Percentiles rank a stretch among this genome's conserved stretches.
These are phyloP conservation scores for Fusarium chlamydosporum DNA, from an alignment of 2,329 filamentous ascomycete species.

Conservation along the genomic window DNA sequence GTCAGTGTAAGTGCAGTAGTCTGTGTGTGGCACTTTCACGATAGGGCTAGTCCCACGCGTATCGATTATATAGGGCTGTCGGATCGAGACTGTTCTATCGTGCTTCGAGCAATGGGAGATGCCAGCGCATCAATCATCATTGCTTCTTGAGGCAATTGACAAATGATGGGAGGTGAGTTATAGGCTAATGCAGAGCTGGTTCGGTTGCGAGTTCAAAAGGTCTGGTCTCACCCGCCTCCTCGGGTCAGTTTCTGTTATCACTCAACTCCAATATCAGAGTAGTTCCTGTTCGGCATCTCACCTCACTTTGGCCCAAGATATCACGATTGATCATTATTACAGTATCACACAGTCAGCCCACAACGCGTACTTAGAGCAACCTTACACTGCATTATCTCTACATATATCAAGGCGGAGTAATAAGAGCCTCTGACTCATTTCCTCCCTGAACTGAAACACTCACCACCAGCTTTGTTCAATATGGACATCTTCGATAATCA, in stretches of 20 bases:
- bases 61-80: constrained; percentile 16
- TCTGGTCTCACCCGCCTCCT: constrained; percentile 19
- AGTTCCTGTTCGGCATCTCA: not conserved
- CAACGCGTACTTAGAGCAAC: constrained; percentile 1
- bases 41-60: not conserved
- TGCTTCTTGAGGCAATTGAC: constrained; percentile 1
- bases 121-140: constrained; percentile 18
- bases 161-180: not conserved
- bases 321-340: not conserved
- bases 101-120: constrained; percentile 4
- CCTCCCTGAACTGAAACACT: not conserved
- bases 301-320: not conserved
- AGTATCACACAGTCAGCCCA: constrained; percentile 1
- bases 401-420: not conserved
- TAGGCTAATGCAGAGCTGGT: constrained; percentile 11
- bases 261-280: not conserved
- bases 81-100: constrained; percentile 10
- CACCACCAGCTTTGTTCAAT: not conserved
- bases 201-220: constrained; percentile 30
- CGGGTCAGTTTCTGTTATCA: not conserved
- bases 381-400: constrained; percentile 15
- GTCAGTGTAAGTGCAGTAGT: not conserved
- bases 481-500: constrained; percentile 20
- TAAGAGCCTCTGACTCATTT: not conserved
- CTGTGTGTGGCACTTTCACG: constrained; percentile 9